Base-by-base conservation (phyloP, 805 yeast genomes). In the Wickerhamiella nectarea region DNA sequence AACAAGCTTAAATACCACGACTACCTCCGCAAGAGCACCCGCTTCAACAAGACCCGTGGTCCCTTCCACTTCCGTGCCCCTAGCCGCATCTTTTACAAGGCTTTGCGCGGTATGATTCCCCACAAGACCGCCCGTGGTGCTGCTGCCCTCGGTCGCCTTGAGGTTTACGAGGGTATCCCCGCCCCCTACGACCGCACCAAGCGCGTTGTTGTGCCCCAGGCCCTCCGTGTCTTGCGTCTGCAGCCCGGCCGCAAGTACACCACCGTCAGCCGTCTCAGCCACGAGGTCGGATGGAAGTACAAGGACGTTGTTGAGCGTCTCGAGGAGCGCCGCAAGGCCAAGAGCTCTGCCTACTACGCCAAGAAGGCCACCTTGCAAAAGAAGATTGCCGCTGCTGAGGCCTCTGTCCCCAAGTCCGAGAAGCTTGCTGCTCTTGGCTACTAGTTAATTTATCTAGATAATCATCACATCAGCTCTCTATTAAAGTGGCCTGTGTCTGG, bases 21-120 rank as follows among this genome's bases (percentile, higher is more conserved):
- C 70, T 91, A 87, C 86, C 81, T 91, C 73, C 87, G 98, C 80
- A 91, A 91, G 80, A 83, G 93, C 64, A 87, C 98, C 68, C 82
- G 94, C 75, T 91, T 71, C 87, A 91, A 91, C 94, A 86, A 86
- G 76, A 80, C 77, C 65, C 81, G 86, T 71, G 99, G 98, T 76
- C 97, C 97, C 66, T 91, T 89, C 96, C 99, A 91, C 72, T 91
- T 91, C 95, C 91, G 97, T 75, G 99, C 99, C 55, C 99, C 99
- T 71, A 87, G 97, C 55, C 86, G 97, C 76, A 89, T 91, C 74
- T 86, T 91, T 74, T 87, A 87, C 93, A 91, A 91, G 82, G 96
- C 99, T 66, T 72, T 91, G 69, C 83, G 95, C 70, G 99, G 99
- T 75, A 91, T 91, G 99, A 75, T 91, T 65, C 75, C 95, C 69